phyloP scores from a whole-genome alignment of 306 rosid genomes.

The Cyclanthera cordifolia region DNA sequence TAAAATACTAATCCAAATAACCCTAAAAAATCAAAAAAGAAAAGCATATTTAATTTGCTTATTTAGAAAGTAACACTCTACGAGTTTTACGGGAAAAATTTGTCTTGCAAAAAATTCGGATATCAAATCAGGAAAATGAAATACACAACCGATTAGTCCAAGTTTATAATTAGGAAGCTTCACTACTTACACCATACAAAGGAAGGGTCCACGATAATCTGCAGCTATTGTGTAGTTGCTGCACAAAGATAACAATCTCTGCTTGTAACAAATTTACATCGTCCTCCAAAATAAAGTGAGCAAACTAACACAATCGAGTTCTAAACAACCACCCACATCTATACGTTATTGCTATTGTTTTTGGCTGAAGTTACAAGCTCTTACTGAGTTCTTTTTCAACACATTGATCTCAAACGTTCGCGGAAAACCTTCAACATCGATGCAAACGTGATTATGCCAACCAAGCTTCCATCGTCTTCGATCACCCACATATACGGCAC shows the following conservation, averaged over 20 bases:
- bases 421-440: slow-evolving; percentile 57
- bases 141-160: too few species aligned
- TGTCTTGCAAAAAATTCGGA: too few species aligned
- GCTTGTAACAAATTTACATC: not conserved
- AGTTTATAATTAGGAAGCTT: too few species aligned
- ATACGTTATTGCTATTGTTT: not conserved
- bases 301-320: not conserved
- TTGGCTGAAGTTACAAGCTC: not conserved
- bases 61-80: too few species aligned
- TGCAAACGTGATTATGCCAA: slow-evolving; percentile 53
- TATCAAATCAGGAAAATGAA: too few species aligned
- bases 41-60: too few species aligned
- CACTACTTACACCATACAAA: too few species aligned
- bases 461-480: slow-evolving; percentile 55
- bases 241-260: not conserved
- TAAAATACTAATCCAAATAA: too few species aligned
- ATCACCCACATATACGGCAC: slow-evolving; percentile 76
- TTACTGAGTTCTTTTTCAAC: not conserved
- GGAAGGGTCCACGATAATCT: too few species aligned
- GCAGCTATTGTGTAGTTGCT: too few species aligned
- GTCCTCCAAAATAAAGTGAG: not conserved
- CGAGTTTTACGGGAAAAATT: too few species aligned
- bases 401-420: slow-evolving; percentile 37
- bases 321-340: not conserved
- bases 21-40: too few species aligned